Conservation (phyloP, 495 filamentous ascomycete genomes). For the Halenospora varia region DNA sequence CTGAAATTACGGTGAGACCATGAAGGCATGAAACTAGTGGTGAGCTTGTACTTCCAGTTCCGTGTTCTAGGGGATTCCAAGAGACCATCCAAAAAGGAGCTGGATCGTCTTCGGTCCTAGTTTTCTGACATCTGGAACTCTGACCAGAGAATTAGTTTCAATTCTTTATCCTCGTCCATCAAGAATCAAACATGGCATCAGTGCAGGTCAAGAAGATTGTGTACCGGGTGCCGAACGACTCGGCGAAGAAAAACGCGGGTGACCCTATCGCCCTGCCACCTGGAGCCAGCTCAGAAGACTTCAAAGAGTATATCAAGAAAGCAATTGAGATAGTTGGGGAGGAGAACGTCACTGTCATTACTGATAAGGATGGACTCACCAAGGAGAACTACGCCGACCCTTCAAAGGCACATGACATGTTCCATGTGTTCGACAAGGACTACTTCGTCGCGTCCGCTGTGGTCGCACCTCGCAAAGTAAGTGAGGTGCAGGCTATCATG, state of each 20-base stretch:
- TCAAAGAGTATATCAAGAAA: constrained; percentile 4
- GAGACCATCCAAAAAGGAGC: not conserved
- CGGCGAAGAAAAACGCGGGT: not conserved
- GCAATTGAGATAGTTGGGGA: constrained; percentile 1
- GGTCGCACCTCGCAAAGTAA: constrained; percentile 1
- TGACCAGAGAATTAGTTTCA: not conserved
- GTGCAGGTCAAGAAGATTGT: not conserved
- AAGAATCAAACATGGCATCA: not conserved
- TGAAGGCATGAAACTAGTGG: not conserved
- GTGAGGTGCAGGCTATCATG: constrained; percentile 44
- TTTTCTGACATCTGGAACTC: not conserved
- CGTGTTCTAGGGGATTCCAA: not conserved
- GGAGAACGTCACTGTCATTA: constrained; percentile 21
- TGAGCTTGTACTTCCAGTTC: not conserved
- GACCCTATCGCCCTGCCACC: constrained; percentile 9
- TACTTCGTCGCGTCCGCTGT: constrained; percentile 17
- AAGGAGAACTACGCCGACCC: constrained; percentile 20
- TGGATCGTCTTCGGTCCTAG: not conserved
- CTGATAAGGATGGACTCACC: constrained; percentile 7
- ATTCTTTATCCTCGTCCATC: not conserved
- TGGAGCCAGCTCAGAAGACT: not conserved
- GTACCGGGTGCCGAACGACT: not conserved
- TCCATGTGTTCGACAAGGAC: constrained; percentile 27
- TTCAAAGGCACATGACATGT: constrained; percentile 21
- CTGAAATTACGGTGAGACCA: not conserved